Base-by-base conservation (phyloP, 768 basidiomycete genomes). In the Hygrocybe coccinea region DNA sequence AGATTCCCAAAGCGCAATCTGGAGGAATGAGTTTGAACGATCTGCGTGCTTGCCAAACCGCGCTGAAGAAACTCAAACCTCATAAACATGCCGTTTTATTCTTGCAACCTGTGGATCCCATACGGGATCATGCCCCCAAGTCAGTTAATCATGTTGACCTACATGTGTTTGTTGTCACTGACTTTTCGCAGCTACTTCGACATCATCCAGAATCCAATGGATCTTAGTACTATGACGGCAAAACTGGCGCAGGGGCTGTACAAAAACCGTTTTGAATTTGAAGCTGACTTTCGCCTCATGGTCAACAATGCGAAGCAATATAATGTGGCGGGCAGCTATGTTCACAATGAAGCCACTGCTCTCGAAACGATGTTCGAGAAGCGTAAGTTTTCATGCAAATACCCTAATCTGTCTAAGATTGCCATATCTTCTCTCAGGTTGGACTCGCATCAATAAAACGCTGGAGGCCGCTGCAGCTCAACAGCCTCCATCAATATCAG, bases 101-200 rank as follows among this genome's bases (percentile, higher is more conserved):
- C 71, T 74, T 85, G 39, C 84, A 89, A 56, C 92, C 95, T 33
- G 95, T 98, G n/a, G 94, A 97, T 71, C 94, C 94, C n/a, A 82
- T 95, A 39, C 79, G 92, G 60, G 94, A 97, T 63, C 80, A 83
- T 64, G 94, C 92, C 9, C 91, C 91, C 15, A 89, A 89, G 90
- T 95, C 67, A 52, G 80, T 76, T 60, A 12, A 25, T 17, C 6
- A 25, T 50, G 35, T 54, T 19, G 5, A 19, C 4, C 47, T n/a
- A 24, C 19, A 41, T 41, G 9, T 37, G 36, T n/a, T 29, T 54
- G 9, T n/a, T 15, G 15, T 19, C 14, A 34, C 45, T 53, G 25
- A 25, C 12, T 45, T 29, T 29, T 43, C 46, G 41, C 34, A 95
- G 94, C 61, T 98, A 98, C 68, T 92, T 93, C 64, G 85, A 89